Evolutionary conservation across 768 basidiomycete species (phyloP), one percentile per base, ranked within the genome.

Genomic region (Boletus insuetus): DNA sequence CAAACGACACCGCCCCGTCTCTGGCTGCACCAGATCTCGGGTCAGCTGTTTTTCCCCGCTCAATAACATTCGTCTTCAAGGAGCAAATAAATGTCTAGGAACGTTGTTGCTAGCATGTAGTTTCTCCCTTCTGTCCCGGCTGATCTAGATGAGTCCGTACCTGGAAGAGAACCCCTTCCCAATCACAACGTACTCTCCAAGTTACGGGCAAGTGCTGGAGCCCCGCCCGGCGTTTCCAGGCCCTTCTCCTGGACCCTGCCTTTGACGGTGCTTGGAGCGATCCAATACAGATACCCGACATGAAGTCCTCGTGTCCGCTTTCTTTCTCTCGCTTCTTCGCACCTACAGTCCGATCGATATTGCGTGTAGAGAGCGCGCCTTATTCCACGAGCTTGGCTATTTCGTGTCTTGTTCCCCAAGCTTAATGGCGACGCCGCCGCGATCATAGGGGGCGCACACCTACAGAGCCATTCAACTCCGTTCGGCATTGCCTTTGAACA

Each of bases 251-350:
- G 58, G 60, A 54, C 61, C 60, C 58, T 64, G 50, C 58, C 43
- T 60, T 60, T 48, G 56, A 62, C 60, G 19, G 58, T 61, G 56
- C 57, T 64, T 71, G 65, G 67, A 67, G 65, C 63, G 69, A 73
- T 73, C 61, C 58, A 61, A 61, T 59, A 56, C 68, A 72, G 69
- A 73, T 71, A 71, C 64, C 67, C 69, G 69, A 71, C 64, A 71
- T 71, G 71, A 71, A 68, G 43, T 62, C 66, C 70, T 68, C 70
- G 68, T 71, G 69, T 64, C 40, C 55, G 45, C 55, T 66, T 53
- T 59, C 61, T 62, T 51, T 60, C 60, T 64, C 61, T 69, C 66
- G 63, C 65, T 65, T 69, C 64, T 69, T 66, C 58, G 54, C 67
- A 63, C 71, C 64, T 59, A 68, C 67, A 52, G 58, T 63, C 51